Conservation (phyloP, 306 rosid genomes). For the Fragaria vesca region DNA sequence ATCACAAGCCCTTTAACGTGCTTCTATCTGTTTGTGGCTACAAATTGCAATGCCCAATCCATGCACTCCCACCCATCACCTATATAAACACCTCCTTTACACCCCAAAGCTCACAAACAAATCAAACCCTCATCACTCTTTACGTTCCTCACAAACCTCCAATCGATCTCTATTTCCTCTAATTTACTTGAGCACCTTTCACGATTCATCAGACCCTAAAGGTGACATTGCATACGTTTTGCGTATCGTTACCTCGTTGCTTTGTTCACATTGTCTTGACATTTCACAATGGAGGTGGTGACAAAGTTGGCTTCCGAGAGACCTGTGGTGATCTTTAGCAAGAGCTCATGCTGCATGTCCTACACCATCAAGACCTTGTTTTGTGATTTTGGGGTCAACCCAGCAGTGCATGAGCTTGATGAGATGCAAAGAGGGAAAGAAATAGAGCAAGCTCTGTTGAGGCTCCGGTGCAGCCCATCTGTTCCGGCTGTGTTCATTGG, state of each 20-base stretch:
- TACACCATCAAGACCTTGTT: conserved; percentile 80
- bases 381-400: conserved; percentile 82
- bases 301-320: conserved; percentile 75
- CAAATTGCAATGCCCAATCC: neutral
- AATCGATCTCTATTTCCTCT: neutral
- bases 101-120: neutral
- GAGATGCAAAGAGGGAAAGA: conserved; percentile 82
- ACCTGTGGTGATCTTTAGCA: conserved; percentile 95
- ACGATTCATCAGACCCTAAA: neutral
- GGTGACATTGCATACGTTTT: neutral
- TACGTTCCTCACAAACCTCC: neutral
- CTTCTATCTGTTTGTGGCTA: neutral
- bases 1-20: conserved; percentile 15
- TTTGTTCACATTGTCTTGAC: neutral
- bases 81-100: neutral
- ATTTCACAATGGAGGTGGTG: conserved; percentile 57
- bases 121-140: neutral
- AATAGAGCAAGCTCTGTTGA: conserved; percentile 74
- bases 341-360: conserved; percentile 77
- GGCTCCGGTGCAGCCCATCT: conserved; percentile 63
- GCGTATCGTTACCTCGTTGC: neutral
- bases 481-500: conserved; percentile 88
- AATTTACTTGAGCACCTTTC: neutral
- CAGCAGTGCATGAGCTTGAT: conserved; percentile 78
- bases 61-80: neutral